Conservation (phyloP, 495 filamentous ascomycete genomes). For the Aspergillus sparsus region DNA sequence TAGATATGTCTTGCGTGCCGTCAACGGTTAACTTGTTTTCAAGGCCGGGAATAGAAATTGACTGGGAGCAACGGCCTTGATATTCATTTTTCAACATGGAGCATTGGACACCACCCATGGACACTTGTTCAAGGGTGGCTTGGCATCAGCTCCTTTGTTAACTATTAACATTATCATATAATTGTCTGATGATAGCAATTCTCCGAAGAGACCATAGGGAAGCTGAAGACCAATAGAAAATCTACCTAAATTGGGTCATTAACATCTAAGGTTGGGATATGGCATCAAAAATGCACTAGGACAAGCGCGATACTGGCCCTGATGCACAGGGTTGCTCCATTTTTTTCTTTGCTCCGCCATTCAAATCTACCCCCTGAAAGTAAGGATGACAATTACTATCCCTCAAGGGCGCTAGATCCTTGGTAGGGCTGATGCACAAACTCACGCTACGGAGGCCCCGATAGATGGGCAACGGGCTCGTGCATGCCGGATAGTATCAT, state of each 20-base stretch:
- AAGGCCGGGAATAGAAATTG: not conserved
- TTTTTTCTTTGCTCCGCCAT: slow-evolving; percentile 4
- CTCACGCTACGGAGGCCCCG: not conserved
- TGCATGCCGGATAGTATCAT: not conserved
- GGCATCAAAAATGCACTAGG: not conserved
- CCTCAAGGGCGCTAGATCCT: slow-evolving; percentile 9
- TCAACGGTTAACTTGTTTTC: not conserved
- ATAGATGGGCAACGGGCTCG: slow-evolving; percentile 1
- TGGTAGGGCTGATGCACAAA: slow-evolving; percentile 23
- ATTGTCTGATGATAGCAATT: not conserved
- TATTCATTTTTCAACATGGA: not conserved
- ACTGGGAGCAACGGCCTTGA: not conserved
- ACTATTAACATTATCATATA: slow-evolving; percentile 1
- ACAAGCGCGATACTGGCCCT: not conserved
- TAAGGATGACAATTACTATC: not conserved
- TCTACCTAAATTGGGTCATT: not conserved
- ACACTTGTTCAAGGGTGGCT: not conserved
- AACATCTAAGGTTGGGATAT: not conserved
- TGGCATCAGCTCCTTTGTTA: not conserved
- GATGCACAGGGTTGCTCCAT: not conserved
- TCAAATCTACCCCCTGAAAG: not conserved
- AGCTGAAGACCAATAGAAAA: slow-evolving; percentile 10
- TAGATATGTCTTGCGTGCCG: slow-evolving; percentile 7
- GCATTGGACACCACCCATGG: not conserved
- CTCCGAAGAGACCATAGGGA: slow-evolving; percentile 2